These are phyloP conservation scores for Seiridium unicorne DNA, from an alignment of 2,329 filamentous ascomycete species.

Conservation along the genomic window DNA sequence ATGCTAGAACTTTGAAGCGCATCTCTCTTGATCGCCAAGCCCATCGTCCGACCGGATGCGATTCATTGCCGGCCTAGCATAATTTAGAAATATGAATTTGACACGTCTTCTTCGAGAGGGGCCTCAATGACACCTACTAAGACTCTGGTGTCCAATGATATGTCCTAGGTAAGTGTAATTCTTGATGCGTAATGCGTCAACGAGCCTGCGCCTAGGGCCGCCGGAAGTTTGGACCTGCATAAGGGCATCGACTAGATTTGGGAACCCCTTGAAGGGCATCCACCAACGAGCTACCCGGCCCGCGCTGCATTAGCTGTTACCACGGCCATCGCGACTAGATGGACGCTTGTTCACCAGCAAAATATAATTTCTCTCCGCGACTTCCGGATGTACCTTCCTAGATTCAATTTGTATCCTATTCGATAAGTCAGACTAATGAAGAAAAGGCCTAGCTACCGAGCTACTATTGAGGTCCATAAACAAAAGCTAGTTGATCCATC, in stretches of 20 bases:
- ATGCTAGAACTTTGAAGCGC: not conserved
- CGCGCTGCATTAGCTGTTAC: not conserved
- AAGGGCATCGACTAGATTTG: too few relatives aligned
- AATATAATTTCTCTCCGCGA: too few relatives aligned
- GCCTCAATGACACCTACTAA: too few relatives aligned
- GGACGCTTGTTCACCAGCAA: too few relatives aligned
- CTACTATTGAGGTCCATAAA: constrained; percentile 40
- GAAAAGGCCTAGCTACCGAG: not conserved
- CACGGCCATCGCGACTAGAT: not conserved
- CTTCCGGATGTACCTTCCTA: too few relatives aligned
- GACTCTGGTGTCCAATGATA: too few relatives aligned
- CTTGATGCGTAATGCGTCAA: not conserved
- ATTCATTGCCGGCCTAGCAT: not conserved
- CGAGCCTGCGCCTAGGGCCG: not conserved
- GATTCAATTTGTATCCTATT: too few relatives aligned
- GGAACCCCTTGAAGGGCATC: too few relatives aligned
- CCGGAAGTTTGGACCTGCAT: not conserved
- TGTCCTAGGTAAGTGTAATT: not conserved
- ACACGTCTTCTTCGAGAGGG: too few relatives aligned
- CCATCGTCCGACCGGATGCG: too few relatives aligned
- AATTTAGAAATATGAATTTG: not conserved
- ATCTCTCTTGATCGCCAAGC: not conserved
- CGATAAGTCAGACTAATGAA: not conserved
- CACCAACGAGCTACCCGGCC: not conserved
- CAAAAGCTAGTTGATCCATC: constrained; percentile 51